phyloP scores from a whole-genome alignment of 208 protist species.

The Leishmania amazonensis region DNA sequence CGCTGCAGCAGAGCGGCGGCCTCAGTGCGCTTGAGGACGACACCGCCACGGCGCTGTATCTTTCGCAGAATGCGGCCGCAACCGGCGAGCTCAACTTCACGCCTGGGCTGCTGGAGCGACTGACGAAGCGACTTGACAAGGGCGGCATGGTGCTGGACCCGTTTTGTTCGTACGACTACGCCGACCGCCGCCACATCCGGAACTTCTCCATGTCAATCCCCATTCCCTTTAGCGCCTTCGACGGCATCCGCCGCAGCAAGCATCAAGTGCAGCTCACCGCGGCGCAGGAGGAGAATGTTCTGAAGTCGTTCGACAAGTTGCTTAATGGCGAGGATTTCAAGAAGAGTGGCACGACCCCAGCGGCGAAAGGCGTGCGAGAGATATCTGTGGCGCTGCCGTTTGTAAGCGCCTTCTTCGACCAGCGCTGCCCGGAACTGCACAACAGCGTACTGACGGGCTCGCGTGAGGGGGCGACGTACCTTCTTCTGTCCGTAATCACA shows the following conservation, averaged over 20 bases:
- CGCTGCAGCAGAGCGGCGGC: slow-evolving; percentile 27
- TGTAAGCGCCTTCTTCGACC: slow-evolving; percentile 73
- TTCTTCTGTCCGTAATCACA: slow-evolving; percentile 79
- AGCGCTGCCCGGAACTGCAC: slow-evolving; percentile 68
- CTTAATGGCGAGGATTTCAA: slow-evolving; percentile 29
- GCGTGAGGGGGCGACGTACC: slow-evolving; percentile 70
- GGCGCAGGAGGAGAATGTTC: slow-evolving; percentile 59
- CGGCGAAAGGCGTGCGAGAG: slow-evolving; percentile 34
- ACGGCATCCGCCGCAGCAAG: slow-evolving; percentile 58
- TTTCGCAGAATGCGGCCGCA: slow-evolving; percentile 23
- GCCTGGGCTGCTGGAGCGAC: slow-evolving; percentile 26
- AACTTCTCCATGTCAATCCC: slow-evolving; percentile 78
- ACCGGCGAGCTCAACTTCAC: slow-evolving; percentile 26
- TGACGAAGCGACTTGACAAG: slow-evolving; percentile 29
- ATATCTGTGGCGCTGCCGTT: slow-evolving; percentile 75
- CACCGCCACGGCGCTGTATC: slow-evolving; percentile 27
- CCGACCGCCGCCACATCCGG: slow-evolving; percentile 48
- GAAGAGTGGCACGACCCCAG: slow-evolving; percentile 20
- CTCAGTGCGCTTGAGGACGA: slow-evolving; percentile 29
- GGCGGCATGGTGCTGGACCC: slow-evolving; percentile 33
- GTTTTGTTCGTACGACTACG: slow-evolving; percentile 39
- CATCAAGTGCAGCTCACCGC: slow-evolving; percentile 55
- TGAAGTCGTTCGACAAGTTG: slow-evolving; percentile 71
- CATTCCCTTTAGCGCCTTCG: slow-evolving; percentile 80
- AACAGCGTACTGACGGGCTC: slow-evolving; percentile 33